phyloP scores from a whole-genome alignment of 2,329 filamentous ascomycete genomes.

The Claviceps spartinae region DNA sequence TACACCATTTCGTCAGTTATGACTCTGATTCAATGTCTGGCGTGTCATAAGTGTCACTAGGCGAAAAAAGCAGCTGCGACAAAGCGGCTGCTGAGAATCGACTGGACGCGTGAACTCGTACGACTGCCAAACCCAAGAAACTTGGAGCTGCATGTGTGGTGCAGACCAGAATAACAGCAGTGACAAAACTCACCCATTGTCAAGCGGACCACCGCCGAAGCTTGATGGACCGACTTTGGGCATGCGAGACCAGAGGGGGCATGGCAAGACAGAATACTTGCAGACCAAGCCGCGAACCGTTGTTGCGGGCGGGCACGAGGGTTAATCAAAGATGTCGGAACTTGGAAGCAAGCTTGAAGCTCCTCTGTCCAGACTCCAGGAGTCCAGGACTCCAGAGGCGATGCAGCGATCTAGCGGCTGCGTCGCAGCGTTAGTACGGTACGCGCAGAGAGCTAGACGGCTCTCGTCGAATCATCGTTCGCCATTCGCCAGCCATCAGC shows the following conservation, averaged over 20 bases:
- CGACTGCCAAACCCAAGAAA: no score
- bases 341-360: neutral
- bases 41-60: constrained; percentile 1
- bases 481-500: no score
- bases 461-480: no score
- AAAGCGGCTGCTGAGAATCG: neutral
- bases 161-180: neutral
- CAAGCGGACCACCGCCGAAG: constrained; percentile 12
- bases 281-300: neutral
- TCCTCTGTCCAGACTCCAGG: neutral
- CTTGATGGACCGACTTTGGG: constrained; percentile 9
- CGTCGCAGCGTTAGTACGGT: no score
- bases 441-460: no score
- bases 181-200: constrained; percentile 13
- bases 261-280: constrained; percentile 2
- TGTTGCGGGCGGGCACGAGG: neutral
- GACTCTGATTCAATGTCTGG: neutral
- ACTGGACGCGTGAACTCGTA: neutral
- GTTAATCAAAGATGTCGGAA: neutral
- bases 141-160: neutral
- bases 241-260: constrained; percentile 8
- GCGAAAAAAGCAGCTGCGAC: neutral
- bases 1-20: constrained; percentile 3
- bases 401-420: no score
- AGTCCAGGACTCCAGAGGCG: neutral